phyloP scores from a whole-genome alignment of 2,329 filamentous ascomycete genomes.

The Aspergillus flavus region DNA sequence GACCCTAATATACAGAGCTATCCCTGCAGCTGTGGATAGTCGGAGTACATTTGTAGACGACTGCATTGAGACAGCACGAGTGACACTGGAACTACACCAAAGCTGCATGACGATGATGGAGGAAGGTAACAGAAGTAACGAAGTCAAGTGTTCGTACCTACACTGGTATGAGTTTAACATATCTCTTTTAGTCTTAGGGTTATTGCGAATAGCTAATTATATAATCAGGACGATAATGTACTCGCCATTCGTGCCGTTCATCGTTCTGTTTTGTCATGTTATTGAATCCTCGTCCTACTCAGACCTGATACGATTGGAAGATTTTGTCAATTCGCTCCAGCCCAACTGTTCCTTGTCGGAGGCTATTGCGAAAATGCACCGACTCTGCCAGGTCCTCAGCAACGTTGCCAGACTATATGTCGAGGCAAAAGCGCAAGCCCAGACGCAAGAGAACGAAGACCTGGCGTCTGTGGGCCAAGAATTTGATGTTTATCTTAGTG shows the following conservation, averaged over 20 bases:
- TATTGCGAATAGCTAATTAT: neutral
- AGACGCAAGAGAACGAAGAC: slow-evolving; percentile 50
- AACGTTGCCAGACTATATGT: slow-evolving; percentile 65
- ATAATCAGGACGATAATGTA: slow-evolving; percentile 41
- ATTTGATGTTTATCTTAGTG: slow-evolving; percentile 67
- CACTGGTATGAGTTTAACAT: slow-evolving; percentile 32
- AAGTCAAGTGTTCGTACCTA: slow-evolving; percentile 36
- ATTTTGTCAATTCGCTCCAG: slow-evolving; percentile 60
- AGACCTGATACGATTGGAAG: slow-evolving; percentile 59
- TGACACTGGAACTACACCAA: slow-evolving; percentile 38
- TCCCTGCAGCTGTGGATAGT: slow-evolving; percentile 34
- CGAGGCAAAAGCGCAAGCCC: slow-evolving; percentile 61
- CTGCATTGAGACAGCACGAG: slow-evolving; percentile 41
- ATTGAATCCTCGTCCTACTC: slow-evolving; percentile 55
- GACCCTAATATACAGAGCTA: slow-evolving; percentile 44
- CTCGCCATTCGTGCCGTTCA: slow-evolving; percentile 54
- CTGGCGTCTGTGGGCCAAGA: slow-evolving; percentile 58
- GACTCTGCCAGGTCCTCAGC: slow-evolving; percentile 64
- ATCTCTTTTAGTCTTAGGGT: neutral
- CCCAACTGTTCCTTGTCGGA: slow-evolving; percentile 57
- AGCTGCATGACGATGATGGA: slow-evolving; percentile 29
- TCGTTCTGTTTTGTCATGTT: slow-evolving; percentile 52
- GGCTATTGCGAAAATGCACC: slow-evolving; percentile 62
- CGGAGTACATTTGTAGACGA: slow-evolving; percentile 37
- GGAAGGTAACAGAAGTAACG: slow-evolving; percentile 26